Conservation (phyloP, 148 eudicot genomes). For the Linanthus parryae region DNA sequence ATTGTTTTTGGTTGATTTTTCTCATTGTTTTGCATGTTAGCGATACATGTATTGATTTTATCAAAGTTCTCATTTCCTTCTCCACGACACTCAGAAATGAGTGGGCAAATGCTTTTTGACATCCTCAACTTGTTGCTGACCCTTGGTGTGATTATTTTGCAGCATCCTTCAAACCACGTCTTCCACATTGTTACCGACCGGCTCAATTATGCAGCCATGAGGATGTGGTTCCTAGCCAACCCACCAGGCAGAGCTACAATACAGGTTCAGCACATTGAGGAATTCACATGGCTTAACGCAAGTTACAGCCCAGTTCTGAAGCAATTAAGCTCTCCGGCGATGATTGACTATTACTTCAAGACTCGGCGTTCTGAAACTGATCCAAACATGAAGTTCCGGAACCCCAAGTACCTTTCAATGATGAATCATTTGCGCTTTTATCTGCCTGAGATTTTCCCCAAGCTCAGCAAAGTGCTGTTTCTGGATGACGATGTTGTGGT, state of each 20-base stretch:
- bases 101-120: too few relatives aligned
- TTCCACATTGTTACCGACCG: slow-evolving; percentile 85
- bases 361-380: slow-evolving; percentile 61
- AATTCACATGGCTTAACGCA: slow-evolving; percentile 81
- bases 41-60: too few relatives aligned
- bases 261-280: slow-evolving; percentile 73
- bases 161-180: slow-evolving; percentile 76
- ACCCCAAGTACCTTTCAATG: slow-evolving; percentile 82
- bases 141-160: slow-evolving; percentile 14
- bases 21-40: too few relatives aligned
- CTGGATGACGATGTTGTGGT: slow-evolving; percentile 87
- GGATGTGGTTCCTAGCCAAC: slow-evolving; percentile 85
- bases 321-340: slow-evolving; percentile 67
- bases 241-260: slow-evolving; percentile 66
- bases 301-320: slow-evolving; percentile 84
- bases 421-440: slow-evolving; percentile 93
- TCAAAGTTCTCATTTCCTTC: too few relatives aligned
- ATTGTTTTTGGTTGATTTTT: too few relatives aligned
- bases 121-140: not conserved
- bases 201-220: slow-evolving; percentile 93
- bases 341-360: slow-evolving; percentile 82
- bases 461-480: slow-evolving; percentile 71
- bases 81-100: too few relatives aligned
- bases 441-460: slow-evolving; percentile 85
- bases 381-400: slow-evolving; percentile 68